Percentiles rank a stretch among this genome's conserved stretches.
Conservation (phyloP, 2,329 filamentous ascomycete species). For the Neonectria punicea region DNA sequence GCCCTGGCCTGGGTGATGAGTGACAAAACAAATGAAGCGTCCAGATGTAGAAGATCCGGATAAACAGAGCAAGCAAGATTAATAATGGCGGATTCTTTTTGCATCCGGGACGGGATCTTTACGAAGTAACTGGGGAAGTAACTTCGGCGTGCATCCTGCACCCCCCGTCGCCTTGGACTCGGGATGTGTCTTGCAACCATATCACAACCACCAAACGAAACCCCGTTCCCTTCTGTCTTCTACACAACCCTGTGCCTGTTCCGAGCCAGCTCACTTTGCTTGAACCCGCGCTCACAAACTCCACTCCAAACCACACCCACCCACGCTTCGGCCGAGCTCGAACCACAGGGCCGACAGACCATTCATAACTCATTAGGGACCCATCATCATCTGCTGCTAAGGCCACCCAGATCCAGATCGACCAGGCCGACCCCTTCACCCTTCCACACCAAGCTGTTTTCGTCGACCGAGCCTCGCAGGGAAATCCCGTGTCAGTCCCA, state of each 20-base stretch:
- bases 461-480: constrained; percentile 39
- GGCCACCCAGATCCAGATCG: constrained; percentile 39
- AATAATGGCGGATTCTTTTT: neutral
- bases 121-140: neutral
- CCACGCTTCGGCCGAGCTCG: constrained; percentile 27
- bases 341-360: constrained; percentile 35
- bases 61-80: neutral
- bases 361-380: constrained; percentile 29
- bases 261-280: constrained; percentile 27
- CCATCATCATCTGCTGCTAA: neutral
- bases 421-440: constrained; percentile 35
- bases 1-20: neutral
- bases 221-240: neutral
- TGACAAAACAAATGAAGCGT: neutral
- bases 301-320: constrained; percentile 19
- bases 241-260: neutral
- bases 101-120: neutral
- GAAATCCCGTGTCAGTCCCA: constrained; percentile 32
- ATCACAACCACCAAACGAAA: neutral
- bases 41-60: neutral
- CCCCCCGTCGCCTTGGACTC: constrained; percentile 9
- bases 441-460: constrained; percentile 39
- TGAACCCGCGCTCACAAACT: constrained; percentile 26
- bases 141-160: neutral
- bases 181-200: neutral